phyloP scores from a whole-genome alignment of 495 filamentous ascomycete species.

The Neurospora sp. region DNA sequence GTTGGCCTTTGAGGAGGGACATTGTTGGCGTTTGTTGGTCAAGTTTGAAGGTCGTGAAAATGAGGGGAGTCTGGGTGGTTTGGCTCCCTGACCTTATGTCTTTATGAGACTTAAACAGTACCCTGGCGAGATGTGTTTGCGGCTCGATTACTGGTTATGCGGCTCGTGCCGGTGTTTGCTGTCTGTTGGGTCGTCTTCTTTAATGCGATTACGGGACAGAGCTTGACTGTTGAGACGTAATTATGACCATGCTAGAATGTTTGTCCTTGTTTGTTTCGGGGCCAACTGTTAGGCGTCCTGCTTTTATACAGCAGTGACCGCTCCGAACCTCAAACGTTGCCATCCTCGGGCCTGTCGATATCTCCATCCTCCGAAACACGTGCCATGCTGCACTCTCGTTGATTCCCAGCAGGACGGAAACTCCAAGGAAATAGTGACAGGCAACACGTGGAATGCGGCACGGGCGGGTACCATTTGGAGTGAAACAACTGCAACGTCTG shows the following conservation, averaged over 20 bases:
- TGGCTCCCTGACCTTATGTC: too few relatives aligned
- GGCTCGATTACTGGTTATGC: neutral
- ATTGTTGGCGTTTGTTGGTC: neutral
- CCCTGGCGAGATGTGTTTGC: neutral
- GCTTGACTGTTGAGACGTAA: neutral
- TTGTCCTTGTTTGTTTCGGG: neutral
- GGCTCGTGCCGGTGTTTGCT: neutral
- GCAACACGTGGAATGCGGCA: neutral
- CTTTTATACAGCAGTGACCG: neutral
- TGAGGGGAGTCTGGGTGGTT: neutral
- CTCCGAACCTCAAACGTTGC: too few relatives aligned
- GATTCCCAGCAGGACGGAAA: neutral
- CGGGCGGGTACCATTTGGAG: neutral
- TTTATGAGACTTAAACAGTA: neutral
- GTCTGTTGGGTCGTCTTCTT: neutral
- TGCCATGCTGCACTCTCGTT: neutral
- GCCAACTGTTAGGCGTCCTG: neutral
- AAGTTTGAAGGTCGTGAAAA: neutral
- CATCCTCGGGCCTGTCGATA: neutral
- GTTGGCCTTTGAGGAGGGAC: neutral
- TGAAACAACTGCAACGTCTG: neutral
- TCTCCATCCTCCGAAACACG: neutral
- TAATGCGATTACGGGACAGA: neutral
- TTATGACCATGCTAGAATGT: neutral
- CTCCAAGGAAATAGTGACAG: neutral